Evolutionary conservation across 1,139 yeast genomes (phyloP).

Genomic region (Yamadazyma mexicana): DNA sequence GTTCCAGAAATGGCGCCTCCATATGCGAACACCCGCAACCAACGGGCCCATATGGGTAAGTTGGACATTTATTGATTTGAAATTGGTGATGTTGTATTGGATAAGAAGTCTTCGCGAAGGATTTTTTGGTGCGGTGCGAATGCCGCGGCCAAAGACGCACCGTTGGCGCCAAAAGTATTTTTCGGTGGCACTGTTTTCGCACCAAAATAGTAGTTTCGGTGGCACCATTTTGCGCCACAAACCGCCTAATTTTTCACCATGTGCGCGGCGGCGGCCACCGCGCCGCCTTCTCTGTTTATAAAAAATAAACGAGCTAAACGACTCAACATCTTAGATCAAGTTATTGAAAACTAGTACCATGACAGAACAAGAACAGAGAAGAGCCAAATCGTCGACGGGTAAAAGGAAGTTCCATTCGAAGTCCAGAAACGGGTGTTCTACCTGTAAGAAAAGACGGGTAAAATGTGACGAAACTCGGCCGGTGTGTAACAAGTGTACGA

Average conservation of each 20-base stretch:
- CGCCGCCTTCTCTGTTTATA: background rate
- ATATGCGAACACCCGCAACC: conserved; percentile 31
- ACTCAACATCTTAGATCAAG: conserved; percentile 2
- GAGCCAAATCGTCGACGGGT: conserved; percentile 29
- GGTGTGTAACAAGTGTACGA: conserved; percentile 71
- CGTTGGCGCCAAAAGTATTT: background rate
- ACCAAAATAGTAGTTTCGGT: background rate
- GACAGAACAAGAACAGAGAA: conserved; percentile 1
- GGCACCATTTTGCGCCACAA: background rate
- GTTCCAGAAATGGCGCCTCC: conserved; percentile 65
- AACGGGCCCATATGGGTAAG: conserved; percentile 5
- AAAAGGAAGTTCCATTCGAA: conserved; percentile 81
- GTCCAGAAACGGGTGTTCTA: conserved; percentile 83
- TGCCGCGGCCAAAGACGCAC: background rate
- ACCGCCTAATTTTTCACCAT: background rate
- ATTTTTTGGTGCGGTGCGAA: background rate
- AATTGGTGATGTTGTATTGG: conserved; percentile 4
- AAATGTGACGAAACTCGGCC: conserved; percentile 92
- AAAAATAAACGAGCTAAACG: conserved; percentile 10
- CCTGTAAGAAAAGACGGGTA: conserved; percentile 85
- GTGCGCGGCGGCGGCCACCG: background rate
- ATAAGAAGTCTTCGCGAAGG: background rate
- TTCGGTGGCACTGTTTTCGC: too few species aligned
- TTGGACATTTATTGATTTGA: conserved; percentile 3
- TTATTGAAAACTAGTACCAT: too few species aligned